phyloP scores from a whole-genome alignment of 257 asterid genomes.

The Linderniella brevidens region DNA sequence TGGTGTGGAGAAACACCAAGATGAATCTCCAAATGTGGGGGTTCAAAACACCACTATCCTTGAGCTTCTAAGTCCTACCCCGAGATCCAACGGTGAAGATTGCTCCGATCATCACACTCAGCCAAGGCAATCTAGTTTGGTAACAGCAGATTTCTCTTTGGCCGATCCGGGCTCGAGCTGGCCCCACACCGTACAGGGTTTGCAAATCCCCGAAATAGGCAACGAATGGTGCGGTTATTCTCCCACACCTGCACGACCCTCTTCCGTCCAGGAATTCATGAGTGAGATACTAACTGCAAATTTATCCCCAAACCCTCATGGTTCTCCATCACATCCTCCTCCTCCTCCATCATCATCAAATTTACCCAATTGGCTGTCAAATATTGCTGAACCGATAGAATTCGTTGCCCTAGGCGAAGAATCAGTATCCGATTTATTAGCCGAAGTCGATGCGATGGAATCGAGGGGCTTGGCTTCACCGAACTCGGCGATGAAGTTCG shows the following conservation, averaged over 20 bases:
- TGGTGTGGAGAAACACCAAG: too few relatives aligned
- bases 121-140: constrained; percentile 17
- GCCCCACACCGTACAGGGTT: constrained; percentile 22
- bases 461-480: constrained; percentile 32
- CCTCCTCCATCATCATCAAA: constrained; percentile 20
- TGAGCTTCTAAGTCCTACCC: constrained; percentile 27
- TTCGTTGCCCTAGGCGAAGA: constrained; percentile 64
- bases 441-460: constrained; percentile 75
- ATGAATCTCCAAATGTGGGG: too few relatives aligned
- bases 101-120: constrained; percentile 25
- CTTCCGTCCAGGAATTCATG: constrained; percentile 14
- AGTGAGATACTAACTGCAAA: constrained; percentile 32
- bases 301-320: constrained; percentile 22
- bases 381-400: constrained; percentile 42
- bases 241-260: constrained; percentile 34
- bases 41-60: constrained; percentile 3
- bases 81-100: constrained; percentile 24
- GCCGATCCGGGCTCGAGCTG: constrained; percentile 34
- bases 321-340: constrained; percentile 13
- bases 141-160: constrained; percentile 18
- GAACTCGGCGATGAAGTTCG: constrained; percentile 37
- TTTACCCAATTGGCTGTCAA: constrained; percentile 35
- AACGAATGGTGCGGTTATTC: constrained; percentile 41
- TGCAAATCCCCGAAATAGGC: constrained; percentile 34
- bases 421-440: constrained; percentile 55